Evolutionary conservation across 805 yeast genomes (phyloP), one percentile per base, ranked within the genome.

Genomic region (Barnettozyma vustinii): DNA sequence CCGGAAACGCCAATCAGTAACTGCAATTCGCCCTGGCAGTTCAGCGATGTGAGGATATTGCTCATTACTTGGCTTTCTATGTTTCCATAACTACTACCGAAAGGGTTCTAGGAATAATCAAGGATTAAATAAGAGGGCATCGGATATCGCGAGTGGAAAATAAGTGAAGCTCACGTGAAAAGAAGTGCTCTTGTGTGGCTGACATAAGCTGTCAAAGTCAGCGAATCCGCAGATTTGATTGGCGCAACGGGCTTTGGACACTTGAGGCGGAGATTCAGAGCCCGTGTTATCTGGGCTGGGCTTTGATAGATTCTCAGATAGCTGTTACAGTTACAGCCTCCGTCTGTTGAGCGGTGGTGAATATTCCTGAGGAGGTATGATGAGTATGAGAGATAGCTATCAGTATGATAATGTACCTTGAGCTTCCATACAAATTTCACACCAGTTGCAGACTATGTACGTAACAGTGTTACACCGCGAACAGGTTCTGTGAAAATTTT

Each of bases 1-100:
- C 68, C 68, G 7, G 76, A 68, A 5, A 69, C 67, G 7, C 87
- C 89, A 10, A 84, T 63, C 7, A 86, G 72, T 35, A 84, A 64
- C 57, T 82, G 87, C 1, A 64, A 64, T 54, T 84, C 87, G 21
- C 68, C 78, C 15, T 58, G 45, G 49, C 83, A 72, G 50, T 73
- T 66, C 40, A 71, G 37, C 1, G 60, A 56, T 4, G 58, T 51
- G 18, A 59, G 50, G 42, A 59, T 33, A 21, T 40, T 48, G 43
- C 33, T 40, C 18, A 32, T 40, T 16, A 13, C 12, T 9, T 39
- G 13, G 42, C 20, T 36, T 26, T 43, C 19, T 36, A 39, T 48
- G 46, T 46, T 9, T 39, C 19, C 16, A 6, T 27, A 12, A 16
- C 36, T 20, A 35, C 32, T 3, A 16, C 35, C 36, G 5, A 18